phyloP scores from a whole-genome alignment of 2,329 filamentous ascomycete genomes.

The Aspergillus sp. region DNA sequence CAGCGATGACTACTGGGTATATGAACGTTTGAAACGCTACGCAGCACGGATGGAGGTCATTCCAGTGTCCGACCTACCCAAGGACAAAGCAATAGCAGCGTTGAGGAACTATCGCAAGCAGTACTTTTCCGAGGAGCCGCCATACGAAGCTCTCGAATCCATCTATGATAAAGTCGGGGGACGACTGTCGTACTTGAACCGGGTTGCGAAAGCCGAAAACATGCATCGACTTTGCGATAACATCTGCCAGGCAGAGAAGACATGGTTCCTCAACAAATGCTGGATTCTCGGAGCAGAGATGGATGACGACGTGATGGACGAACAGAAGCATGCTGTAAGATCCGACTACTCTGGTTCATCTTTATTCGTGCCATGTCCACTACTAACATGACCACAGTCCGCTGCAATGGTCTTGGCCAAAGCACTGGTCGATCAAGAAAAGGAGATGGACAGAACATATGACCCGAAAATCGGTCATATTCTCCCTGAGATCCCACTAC shows the following conservation, averaged over 20 bases:
- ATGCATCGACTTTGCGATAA: constrained; percentile 71
- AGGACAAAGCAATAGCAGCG: constrained; percentile 65
- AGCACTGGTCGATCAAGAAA: constrained; percentile 77
- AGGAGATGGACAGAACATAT: constrained; percentile 54
- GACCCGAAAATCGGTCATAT: constrained; percentile 61
- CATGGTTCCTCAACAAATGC: constrained; percentile 72
- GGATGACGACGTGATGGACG: constrained; percentile 98
- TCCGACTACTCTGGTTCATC: neutral
- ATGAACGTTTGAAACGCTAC: constrained; percentile 85
- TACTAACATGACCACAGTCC: constrained; percentile 44
- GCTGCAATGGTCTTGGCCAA: constrained; percentile 90
- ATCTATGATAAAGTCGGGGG: constrained; percentile 85
- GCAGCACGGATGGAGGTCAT: constrained; percentile 93
- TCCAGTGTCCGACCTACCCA: constrained; percentile 73
- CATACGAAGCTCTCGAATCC: constrained; percentile 53
- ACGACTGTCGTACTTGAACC: constrained; percentile 75
- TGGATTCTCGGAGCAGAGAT: constrained; percentile 67
- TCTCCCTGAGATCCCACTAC: constrained; percentile 71
- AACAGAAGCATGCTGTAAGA: constrained; percentile 87
- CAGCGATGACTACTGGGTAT: constrained; percentile 97
- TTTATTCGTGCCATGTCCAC: neutral
- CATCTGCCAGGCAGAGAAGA: constrained; percentile 64
- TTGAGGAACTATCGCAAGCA: constrained; percentile 70
- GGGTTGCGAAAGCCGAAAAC: constrained; percentile 75
- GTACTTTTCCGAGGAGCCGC: constrained; percentile 58